Evolutionary conservation across 2,329 filamentous ascomycete species (phyloP), one percentile per base, ranked within the genome.

Genomic region (Lecanicillium sp.): DNA sequence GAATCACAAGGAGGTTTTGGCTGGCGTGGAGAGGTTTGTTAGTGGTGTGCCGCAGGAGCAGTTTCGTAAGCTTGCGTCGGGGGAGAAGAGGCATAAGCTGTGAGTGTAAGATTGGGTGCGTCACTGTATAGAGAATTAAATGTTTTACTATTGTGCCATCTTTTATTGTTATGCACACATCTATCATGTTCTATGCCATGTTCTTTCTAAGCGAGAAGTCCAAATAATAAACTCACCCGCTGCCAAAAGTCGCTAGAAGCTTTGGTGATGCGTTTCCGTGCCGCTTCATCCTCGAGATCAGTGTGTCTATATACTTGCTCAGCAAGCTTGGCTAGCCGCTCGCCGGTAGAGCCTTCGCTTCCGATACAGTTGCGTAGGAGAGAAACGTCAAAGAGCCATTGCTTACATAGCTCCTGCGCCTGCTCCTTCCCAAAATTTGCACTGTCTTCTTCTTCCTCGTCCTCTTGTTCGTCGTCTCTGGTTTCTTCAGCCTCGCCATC

Each of bases 21-120:
- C 76, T 3, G 90, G 89, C 0, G 57, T 96, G 54, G 80, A 89
- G 45, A 69, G 88, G 43, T 95, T 96, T 54, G 58, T 85, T 48
- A 75, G 65, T 44, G 88, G 88, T 0, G 70, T 88, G 31, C 92
- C 92, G 15, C 88, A 95, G 68, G 74, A 83, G 58, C 86, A 96
- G 68, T 96, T 96, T 57, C 66, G 72, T 53, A 89, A 85, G 70
- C 67, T 96, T 56, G 87, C 87, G 2, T 78, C 71, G 45, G 88
- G 90, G 11, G 78, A 92, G 71, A 96, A 95, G 77, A 86, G 81
- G 57, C 92, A 98, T 65, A 96, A 96, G 68, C 65, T 96, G 58
- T 95, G 68, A 42, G 6, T 5, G 32, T n/a, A n/a, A n/a, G n/a
- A n/a, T 25, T 25, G 22, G 22, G 22, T 6, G 22, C n/a, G n/a